Percentiles rank a stretch among this genome's conserved stretches.
Evolutionary conservation across 2,329 filamentous ascomycete genomes (phyloP).

Genomic region (Penicillium sp.): DNA sequence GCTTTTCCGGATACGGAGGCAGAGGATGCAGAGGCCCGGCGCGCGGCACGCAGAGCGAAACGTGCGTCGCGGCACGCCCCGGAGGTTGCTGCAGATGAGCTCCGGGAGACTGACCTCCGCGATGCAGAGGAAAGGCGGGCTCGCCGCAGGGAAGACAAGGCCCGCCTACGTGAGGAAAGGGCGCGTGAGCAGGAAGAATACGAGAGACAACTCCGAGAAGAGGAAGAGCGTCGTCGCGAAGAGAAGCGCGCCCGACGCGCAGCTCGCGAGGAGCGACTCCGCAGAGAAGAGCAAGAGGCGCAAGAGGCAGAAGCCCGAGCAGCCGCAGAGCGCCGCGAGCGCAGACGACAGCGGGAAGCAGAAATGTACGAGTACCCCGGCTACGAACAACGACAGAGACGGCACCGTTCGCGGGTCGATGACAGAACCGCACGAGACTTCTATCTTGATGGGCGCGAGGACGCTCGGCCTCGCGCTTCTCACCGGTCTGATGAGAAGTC

Average conservation of each 20-base stretch:
- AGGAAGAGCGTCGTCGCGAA: conserved; percentile 32
- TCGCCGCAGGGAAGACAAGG: conserved; percentile 57
- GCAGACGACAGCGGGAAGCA: conserved; percentile 42
- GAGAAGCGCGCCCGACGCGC: conserved; percentile 40
- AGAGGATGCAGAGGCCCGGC: conserved; percentile 64
- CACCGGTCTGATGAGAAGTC: conserved; percentile 37
- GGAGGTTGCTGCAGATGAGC: conserved; percentile 32
- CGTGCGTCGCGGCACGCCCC: conserved; percentile 46
- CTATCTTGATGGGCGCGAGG: conserved; percentile 33
- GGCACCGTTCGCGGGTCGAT: conserved; percentile 38
- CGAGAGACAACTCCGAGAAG: conserved; percentile 41
- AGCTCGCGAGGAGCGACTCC: conserved; percentile 40
- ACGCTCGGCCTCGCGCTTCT: conserved; percentile 35
- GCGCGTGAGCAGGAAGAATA: conserved; percentile 47
- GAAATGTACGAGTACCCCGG: conserved; percentile 33
- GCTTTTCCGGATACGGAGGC: conserved; percentile 44
- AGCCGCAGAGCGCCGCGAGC: conserved; percentile 47
- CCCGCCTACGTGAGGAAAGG: conserved; percentile 45
- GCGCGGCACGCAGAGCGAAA: conserved; percentile 65
- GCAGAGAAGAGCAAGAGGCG: conserved; percentile 56
- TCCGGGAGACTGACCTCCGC: conserved; percentile 37
- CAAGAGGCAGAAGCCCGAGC: conserved; percentile 60
- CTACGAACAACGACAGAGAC: conserved; percentile 36
- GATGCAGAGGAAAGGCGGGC: conserved; percentile 48
- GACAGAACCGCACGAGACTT: conserved; percentile 33